These are phyloP conservation scores for Colletotrichum musicola DNA, from an alignment of 2,329 filamentous ascomycete genomes.

Conservation along the genomic window DNA sequence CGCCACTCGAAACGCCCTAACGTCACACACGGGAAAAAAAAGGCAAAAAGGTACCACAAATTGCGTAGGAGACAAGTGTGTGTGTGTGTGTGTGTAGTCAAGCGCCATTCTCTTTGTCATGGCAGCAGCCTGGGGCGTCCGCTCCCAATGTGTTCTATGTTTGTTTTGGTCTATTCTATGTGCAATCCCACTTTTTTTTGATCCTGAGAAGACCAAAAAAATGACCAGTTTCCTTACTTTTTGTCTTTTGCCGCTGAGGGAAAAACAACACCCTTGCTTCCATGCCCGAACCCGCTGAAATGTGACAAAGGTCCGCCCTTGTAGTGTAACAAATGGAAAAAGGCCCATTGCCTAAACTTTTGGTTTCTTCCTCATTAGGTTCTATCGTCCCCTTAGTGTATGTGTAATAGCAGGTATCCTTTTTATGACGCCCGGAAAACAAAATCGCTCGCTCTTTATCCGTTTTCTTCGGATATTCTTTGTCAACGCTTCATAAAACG, in stretches of 20 bases:
- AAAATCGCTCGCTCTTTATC: constrained; percentile 14
- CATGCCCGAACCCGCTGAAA: neutral
- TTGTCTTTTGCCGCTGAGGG: constrained; percentile 1
- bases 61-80: neutral
- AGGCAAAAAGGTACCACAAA: too few relatives aligned
- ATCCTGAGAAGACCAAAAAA: neutral
- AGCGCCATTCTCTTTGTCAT: constrained; percentile 18
- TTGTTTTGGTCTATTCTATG: constrained; percentile 22
- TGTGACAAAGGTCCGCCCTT: neutral
- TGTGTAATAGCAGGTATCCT: neutral
- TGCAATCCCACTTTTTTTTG: constrained; percentile 11
- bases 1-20: too few relatives aligned
- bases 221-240: neutral
- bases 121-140: neutral
- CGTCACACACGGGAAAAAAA: too few relatives aligned
- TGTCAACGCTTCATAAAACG: neutral
- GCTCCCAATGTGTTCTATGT: constrained; percentile 6
- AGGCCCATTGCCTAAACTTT: neutral
- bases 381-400: constrained; percentile 12
- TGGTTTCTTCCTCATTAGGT: constrained; percentile 31
- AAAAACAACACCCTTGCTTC: neutral
- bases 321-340: constrained; percentile 24
- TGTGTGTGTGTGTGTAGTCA: neutral
- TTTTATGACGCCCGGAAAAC: neutral
- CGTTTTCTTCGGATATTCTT: neutral